Evolutionary conservation across 306 rosid genomes (phyloP).

Genomic region (barrel medic (Medicago truncatula)): MtrunA17r5.0-ANR NC_053049.1:37909501-37910000

Average conservation of each 20-base stretch:
- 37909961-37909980: constrained; percentile 66
- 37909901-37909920: constrained; percentile 93
- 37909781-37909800: constrained; percentile 38
- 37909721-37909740: constrained; percentile 85
- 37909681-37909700: constrained; percentile 64
- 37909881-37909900: constrained; percentile 81
- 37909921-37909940: constrained; percentile 89
- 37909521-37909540: constrained; percentile 1
- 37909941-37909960: constrained; percentile 93
- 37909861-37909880: constrained; percentile 79
- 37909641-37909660: constrained; percentile 17
- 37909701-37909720: constrained; percentile 88
- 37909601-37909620: not conserved
- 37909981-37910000: constrained; percentile 80
- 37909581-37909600: not conserved
- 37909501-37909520: not conserved
- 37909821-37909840: constrained; percentile 45
- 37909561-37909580: not conserved
- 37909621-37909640: constrained; percentile 3
- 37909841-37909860: constrained; percentile 87
- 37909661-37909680: constrained; percentile 37
- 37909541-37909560: constrained; percentile 1
- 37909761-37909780: constrained; percentile 42
- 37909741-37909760: constrained; percentile 84
- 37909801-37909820: constrained; percentile 44